Evolutionary conservation across 768 basidiomycete genomes (phyloP), one percentile per base, ranked within the genome.

Genomic region (Macrocybe gigantea): DNA sequence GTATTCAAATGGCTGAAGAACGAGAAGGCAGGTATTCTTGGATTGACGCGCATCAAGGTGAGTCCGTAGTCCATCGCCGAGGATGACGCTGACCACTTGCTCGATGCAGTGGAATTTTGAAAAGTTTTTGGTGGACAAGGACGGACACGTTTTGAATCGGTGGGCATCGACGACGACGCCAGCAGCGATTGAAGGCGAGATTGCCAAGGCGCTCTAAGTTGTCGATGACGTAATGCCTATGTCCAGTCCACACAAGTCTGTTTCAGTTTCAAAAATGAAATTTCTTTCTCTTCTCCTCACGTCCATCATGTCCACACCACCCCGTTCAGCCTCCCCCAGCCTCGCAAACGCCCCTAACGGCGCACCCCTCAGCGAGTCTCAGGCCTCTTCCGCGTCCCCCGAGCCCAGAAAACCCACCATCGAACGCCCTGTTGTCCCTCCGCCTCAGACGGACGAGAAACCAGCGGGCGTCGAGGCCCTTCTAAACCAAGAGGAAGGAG

Each of bases 1-100:
- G 85, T 93, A 0, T 94, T 77, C 74, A 78, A 85, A 49, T 93
- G 82, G 79, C 75, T 95, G 54, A 95, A 96, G 72, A 68, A 71
- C 29, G 71, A 90, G 65, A 90, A 91, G 62, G 56, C 86, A 4
- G 88, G 87, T 2, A 53, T 91, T 15, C 58, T 90, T 42, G 86
- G 88, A 12, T 65, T 88, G 41, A 72, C 76, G 1, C 73, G 85
- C 37, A 87, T 90, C 68, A 89, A 90, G 79, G 87, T 83, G 40
- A 9, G 71, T 62, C 46, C 13, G n/a, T 22, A 29, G 30, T 38
- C 34, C 39, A 3, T 29, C 37, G 3, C 9, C 33, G 32, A 14
- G n/a, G 12, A 15, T 44, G 45, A 43, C 45, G 45, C 22, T 43
- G 42, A 12, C 41, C 42, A 15, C 9, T 45, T 49, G 15, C 6